These are phyloP conservation scores for Phoenix dactylifera DNA, from an alignment of 176 grass and related monocot species.

Conservation along the genomic window DNA sequence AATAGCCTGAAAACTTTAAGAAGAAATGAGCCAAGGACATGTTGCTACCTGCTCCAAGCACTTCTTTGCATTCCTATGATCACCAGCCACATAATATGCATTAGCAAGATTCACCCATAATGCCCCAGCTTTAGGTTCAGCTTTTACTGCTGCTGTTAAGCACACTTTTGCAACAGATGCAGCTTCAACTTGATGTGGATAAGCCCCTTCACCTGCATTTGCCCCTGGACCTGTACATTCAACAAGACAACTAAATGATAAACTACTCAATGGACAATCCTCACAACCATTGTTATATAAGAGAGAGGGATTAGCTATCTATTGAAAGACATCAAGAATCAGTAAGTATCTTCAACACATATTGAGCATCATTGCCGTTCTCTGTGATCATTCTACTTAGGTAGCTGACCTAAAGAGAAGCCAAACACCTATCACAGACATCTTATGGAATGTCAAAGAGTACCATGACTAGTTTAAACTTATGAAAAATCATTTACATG, in stretches of 20 bases:
- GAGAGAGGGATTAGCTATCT: too few relatives aligned
- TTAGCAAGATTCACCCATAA: slow-evolving; percentile 95
- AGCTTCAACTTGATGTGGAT: slow-evolving; percentile 64
- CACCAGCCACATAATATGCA: slow-evolving; percentile 75
- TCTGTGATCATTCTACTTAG: too few relatives aligned
- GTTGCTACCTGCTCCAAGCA: slow-evolving; percentile 87
- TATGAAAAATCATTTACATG: too few relatives aligned
- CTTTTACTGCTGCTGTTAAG: slow-evolving; percentile 59
- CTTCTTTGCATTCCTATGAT: slow-evolving; percentile 71
- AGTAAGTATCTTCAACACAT: too few relatives aligned
- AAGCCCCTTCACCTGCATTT: slow-evolving; percentile 36
- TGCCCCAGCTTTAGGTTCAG: slow-evolving; percentile 67
- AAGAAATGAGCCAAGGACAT: slow-evolving; percentile 18
- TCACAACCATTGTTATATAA: too few relatives aligned
- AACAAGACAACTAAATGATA: not conserved
- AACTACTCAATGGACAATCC: too few relatives aligned
- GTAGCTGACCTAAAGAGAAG: too few relatives aligned
- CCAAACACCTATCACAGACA: too few relatives aligned
- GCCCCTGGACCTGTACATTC: slow-evolving; percentile 46
- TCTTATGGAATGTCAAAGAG: too few relatives aligned
- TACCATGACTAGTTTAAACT: too few relatives aligned
- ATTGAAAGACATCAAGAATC: too few relatives aligned
- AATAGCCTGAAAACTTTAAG: not conserved
- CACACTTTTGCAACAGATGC: slow-evolving; percentile 83
- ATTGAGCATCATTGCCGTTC: too few relatives aligned